These are phyloP conservation scores for Rhizomucor miehei DNA, from an alignment of 371 early-diverging fungal genomes.

Conservation along the genomic window DNA sequence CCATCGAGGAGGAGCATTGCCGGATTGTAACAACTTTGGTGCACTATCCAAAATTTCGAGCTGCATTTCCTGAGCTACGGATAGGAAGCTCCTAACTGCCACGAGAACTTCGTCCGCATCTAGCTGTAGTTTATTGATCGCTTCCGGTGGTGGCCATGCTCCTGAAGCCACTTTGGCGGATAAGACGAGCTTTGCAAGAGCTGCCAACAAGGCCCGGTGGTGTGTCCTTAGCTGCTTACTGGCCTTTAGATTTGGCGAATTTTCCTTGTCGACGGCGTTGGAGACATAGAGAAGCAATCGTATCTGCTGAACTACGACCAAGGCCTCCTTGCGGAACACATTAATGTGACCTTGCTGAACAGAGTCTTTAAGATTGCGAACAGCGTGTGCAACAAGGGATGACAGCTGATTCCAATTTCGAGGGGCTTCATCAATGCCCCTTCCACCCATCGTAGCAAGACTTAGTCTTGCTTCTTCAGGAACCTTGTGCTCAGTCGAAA, in stretches of 20 bases:
- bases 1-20: slow-evolving; percentile 10
- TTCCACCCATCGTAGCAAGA: slow-evolving; percentile 11
- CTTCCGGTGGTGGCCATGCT: slow-evolving; percentile 52
- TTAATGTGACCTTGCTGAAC: slow-evolving; percentile 48
- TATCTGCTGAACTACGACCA: slow-evolving; percentile 70
- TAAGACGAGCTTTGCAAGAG: slow-evolving; percentile 79
- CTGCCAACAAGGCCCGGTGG: slow-evolving; percentile 76
- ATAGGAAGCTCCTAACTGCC: slow-evolving; percentile 74
- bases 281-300: slow-evolving; percentile 79
- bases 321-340: slow-evolving; percentile 21
- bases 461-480: slow-evolving; percentile 6
- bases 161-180: slow-evolving; percentile 83
- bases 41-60: slow-evolving; percentile 57
- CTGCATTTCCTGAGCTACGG: slow-evolving; percentile 69
- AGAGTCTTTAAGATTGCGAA: slow-evolving; percentile 64
- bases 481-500: not conserved
- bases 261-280: slow-evolving; percentile 71
- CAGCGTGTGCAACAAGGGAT: slow-evolving; percentile 58
- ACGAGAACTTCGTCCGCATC: slow-evolving; percentile 65
- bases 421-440: slow-evolving; percentile 7
- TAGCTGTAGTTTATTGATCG: slow-evolving; percentile 24
- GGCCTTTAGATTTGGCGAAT: slow-evolving; percentile 56
- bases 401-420: slow-evolving; percentile 63
- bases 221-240: slow-evolving; percentile 66
- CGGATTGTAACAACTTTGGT: slow-evolving; percentile 24